A percentile compares a stretch with the other conserved stretches of the same genome.
Conservation (phyloP, 768 basidiomycete species). For the Panaeolus cyanescens region DNA sequence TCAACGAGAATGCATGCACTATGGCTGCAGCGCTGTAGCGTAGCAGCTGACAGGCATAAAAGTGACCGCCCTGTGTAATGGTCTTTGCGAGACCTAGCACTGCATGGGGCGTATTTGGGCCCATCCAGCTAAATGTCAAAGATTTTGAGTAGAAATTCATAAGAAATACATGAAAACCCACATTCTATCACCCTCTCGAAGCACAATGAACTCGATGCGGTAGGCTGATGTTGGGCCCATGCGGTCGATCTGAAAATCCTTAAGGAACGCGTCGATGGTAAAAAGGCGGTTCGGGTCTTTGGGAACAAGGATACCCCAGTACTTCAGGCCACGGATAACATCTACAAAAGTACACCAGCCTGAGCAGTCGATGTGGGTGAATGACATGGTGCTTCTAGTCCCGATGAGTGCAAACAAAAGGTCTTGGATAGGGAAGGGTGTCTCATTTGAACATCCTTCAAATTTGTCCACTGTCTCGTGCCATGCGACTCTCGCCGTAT, state of each 20-base stretch:
- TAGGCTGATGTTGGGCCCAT: background rate
- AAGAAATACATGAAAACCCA: conserved; percentile 3
- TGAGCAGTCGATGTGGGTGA: conserved; percentile 7
- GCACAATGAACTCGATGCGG: conserved; percentile 10
- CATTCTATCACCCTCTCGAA: conserved; percentile 7
- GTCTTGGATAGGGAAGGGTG: conserved; percentile 5
- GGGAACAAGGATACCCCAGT: conserved; percentile 1
- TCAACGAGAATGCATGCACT: no score
- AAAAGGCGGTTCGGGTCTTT: background rate
- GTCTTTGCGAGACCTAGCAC: no score
- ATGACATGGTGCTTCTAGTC: conserved; percentile 2
- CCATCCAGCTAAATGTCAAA: background rate
- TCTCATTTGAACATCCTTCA: background rate
- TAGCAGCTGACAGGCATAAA: no score
- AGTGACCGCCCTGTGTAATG: no score
- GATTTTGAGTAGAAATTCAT: background rate
- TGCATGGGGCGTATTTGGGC: no score
- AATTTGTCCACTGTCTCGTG: conserved; percentile 7
- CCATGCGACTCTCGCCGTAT: conserved; percentile 12
- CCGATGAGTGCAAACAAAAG: conserved; percentile 8
- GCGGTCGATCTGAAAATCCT: conserved; percentile 10
- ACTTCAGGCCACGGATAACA: conserved; percentile 5
- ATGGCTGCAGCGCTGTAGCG: no score
- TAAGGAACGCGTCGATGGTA: background rate
- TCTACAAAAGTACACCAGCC: background rate